Percentiles rank a stretch among this genome's conserved stretches.
phyloP scores from a whole-genome alignment of 2,329 filamentous ascomycete genomes.

The Fusarium sambucinum region DNA sequence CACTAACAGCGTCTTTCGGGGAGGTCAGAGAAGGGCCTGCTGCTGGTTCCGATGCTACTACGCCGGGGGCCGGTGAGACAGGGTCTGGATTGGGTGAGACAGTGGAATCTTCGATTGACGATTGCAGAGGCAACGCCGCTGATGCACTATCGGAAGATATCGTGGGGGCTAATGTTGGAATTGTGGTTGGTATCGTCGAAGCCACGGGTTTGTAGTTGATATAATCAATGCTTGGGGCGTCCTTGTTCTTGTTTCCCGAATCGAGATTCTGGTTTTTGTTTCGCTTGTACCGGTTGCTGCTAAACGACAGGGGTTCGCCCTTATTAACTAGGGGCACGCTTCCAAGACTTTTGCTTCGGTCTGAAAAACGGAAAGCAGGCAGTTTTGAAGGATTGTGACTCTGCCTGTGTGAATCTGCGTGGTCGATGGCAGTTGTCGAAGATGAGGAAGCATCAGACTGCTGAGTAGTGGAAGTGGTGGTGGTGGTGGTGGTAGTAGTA shows the following conservation, averaged over 20 bases:
- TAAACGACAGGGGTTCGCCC: conserved; percentile 33
- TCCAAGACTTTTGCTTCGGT: conserved; percentile 53
- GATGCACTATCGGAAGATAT: conserved; percentile 41
- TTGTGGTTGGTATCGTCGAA: conserved; percentile 17
- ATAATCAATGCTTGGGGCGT: conserved; percentile 13
- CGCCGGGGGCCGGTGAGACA: conserved; percentile 39
- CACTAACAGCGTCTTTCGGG: conserved; percentile 32
- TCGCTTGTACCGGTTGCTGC: conserved; percentile 30
- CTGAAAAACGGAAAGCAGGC: conserved; percentile 66
- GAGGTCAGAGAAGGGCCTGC: conserved; percentile 24
- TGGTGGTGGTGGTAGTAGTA: conserved; percentile 12
- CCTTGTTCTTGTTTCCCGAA: conserved; percentile 35
- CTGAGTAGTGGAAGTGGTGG: conserved; percentile 12
- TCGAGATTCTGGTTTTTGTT: conserved; percentile 35
- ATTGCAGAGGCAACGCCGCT: conserved; percentile 34
- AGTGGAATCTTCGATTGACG: conserved; percentile 43
- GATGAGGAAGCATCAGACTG: conserved; percentile 35
- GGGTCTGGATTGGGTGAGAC: conserved; percentile 48
- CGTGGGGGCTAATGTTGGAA: conserved; percentile 34
- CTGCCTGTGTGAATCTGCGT: conserved; percentile 62
- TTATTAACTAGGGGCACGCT: conserved; percentile 43
- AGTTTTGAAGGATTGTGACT: conserved; percentile 68
- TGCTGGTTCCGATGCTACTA: conserved; percentile 30
- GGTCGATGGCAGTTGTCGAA: conserved; percentile 28
- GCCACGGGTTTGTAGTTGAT: conserved; percentile 22